Percentiles rank a stretch among this genome's conserved stretches.
Evolutionary conservation across 1,284 basidiomycete genomes (phyloP).

Genomic region (Fomitopsis betulina): DNA sequence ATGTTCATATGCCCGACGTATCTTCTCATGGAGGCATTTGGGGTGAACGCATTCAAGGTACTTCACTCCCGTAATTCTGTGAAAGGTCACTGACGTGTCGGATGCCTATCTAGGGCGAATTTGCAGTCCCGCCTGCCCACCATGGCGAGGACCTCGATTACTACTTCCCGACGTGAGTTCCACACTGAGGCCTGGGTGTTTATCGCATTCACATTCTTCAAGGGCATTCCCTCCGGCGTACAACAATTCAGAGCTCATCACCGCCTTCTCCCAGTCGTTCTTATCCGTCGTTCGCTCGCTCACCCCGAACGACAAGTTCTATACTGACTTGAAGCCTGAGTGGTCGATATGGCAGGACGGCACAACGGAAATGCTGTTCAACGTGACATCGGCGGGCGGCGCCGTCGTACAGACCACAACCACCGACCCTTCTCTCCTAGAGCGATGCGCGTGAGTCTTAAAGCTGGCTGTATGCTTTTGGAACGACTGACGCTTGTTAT

Average conservation of each 20-base stretch:
- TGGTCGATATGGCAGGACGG: not conserved
- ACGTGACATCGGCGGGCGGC: not conserved
- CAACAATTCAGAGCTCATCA: not conserved
- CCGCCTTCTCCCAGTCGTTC: not conserved
- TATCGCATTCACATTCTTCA: not conserved
- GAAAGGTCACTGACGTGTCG: not conserved
- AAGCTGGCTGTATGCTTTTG: not conserved
- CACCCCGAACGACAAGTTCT: not conserved
- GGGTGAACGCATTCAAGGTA: not conserved
- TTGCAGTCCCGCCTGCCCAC: not conserved
- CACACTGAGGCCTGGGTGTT: no score
- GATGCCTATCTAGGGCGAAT: not conserved
- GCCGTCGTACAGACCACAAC: not conserved
- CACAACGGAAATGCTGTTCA: slow-evolving; percentile 1
- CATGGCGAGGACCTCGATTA: not conserved
- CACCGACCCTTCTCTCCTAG: not conserved
- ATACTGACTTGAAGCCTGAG: not conserved
- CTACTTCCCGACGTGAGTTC: not conserved
- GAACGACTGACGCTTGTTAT: not conserved
- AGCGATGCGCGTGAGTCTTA: not conserved
- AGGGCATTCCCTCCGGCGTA: not conserved
- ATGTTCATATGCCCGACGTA: not conserved
- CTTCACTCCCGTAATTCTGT: not conserved
- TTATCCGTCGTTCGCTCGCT: not conserved
- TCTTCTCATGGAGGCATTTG: not conserved